Conservation (phyloP, 2,329 filamentous ascomycete species). For the Aspergillus neotritici region DNA sequence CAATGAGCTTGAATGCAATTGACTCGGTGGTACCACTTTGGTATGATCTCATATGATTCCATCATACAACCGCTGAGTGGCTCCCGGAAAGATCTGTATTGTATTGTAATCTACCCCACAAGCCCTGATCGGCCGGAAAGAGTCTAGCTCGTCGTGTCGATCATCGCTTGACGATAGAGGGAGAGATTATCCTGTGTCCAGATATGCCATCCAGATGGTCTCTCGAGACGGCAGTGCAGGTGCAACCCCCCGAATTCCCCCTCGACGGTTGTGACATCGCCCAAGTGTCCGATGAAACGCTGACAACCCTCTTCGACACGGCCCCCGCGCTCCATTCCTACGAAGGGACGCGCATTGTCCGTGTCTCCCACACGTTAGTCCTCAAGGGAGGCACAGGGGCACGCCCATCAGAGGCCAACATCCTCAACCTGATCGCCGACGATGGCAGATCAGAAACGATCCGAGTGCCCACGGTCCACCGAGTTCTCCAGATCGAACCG, state of each 20-base stretch:
- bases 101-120: too few relatives aligned
- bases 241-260: too few relatives aligned
- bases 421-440: conserved; percentile 8
- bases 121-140: too few relatives aligned
- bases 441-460: conserved; percentile 5
- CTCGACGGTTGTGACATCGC: conserved; percentile 12
- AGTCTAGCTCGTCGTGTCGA: too few relatives aligned
- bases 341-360: conserved; percentile 13
- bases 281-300: conserved; percentile 11
- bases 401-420: conserved; percentile 13
- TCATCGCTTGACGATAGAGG: too few relatives aligned
- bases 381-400: conserved; percentile 10
- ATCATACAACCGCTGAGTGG: too few relatives aligned
- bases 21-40: too few relatives aligned
- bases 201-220: too few relatives aligned
- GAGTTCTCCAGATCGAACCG: conserved; percentile 10
- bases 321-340: conserved; percentile 11
- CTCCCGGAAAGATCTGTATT: too few relatives aligned
- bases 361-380: conserved; percentile 11
- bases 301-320: conserved; percentile 12
- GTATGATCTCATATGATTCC: too few relatives aligned
- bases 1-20: background rate
- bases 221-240: too few relatives aligned
- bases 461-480: conserved; percentile 10
- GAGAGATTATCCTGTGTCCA: too few relatives aligned